phyloP scores from a whole-genome alignment of 257 asterid genomes.

The Ballota nigra region DNA sequence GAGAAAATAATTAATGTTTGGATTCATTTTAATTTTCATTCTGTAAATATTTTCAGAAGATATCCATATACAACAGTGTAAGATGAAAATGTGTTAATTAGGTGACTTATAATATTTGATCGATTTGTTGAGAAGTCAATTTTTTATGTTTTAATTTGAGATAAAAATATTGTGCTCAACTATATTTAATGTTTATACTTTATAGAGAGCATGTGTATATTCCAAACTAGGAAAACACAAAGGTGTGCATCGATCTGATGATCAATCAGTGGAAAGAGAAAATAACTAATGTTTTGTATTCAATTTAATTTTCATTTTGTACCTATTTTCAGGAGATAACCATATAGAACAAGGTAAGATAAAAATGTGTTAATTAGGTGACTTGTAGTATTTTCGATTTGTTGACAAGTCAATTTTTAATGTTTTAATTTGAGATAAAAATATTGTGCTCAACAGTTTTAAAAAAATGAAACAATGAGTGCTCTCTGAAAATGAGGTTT shows the following conservation, averaged over 20 bases:
- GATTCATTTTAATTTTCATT: not conserved
- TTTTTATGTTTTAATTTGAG: not conserved
- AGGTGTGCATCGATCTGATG: conserved; percentile 2
- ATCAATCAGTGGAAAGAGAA: not conserved
- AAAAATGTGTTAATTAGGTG: not conserved
- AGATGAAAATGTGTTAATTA: not conserved
- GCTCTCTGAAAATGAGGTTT: not conserved
- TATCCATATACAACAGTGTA: not conserved
- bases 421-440: not conserved
- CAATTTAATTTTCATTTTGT: conserved; percentile 1
- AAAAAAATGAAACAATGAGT: not conserved
- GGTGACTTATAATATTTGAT: not conserved
- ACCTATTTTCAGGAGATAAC: not conserved
- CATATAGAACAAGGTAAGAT: not conserved
- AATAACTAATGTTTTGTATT: not conserved
- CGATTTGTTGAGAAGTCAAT: not conserved
- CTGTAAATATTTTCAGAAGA: not conserved
- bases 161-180: not conserved
- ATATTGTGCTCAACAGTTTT: not conserved
- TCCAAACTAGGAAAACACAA: conserved; percentile 5
- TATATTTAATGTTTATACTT: not conserved
- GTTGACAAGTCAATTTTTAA: not conserved
- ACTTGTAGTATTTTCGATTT: not conserved
- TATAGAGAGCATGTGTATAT: not conserved
- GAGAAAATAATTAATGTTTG: not conserved